These are phyloP conservation scores for Cladosporium phlei DNA, from an alignment of 2,329 filamentous ascomycete species.

Conservation along the genomic window DNA sequence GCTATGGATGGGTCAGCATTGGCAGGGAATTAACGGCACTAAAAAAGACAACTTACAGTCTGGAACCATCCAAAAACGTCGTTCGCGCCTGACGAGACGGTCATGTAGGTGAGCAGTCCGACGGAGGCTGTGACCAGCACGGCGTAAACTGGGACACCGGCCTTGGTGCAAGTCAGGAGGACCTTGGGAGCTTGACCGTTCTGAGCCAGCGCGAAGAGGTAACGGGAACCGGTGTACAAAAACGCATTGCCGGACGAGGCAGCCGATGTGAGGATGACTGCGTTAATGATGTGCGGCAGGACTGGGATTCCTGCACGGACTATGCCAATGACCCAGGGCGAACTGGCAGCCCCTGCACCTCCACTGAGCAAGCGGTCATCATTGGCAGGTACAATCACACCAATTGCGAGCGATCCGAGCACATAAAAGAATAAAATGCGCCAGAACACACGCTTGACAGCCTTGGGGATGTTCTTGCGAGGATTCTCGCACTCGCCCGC, in stretches of 20 bases:
- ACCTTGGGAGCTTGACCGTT: slow-evolving; percentile 59
- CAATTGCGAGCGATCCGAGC: slow-evolving; percentile 34
- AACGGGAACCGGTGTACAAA: slow-evolving; percentile 49
- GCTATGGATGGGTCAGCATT: too few species aligned
- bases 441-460: slow-evolving; percentile 21
- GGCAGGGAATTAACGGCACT: too few species aligned
- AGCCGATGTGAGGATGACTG: slow-evolving; percentile 61
- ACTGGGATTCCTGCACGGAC: slow-evolving; percentile 55
- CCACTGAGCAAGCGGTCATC: slow-evolving; percentile 28
- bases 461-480: slow-evolving; percentile 20
- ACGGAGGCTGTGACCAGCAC: slow-evolving; percentile 40
- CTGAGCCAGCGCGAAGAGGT: slow-evolving; percentile 52
- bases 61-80: slow-evolving; percentile 37
- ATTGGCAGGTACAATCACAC: slow-evolving; percentile 38
- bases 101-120: slow-evolving; percentile 39
- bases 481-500: slow-evolving; percentile 22
- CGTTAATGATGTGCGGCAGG: slow-evolving; percentile 63
- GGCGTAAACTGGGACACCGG: slow-evolving; percentile 48
- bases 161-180: slow-evolving; percentile 40
- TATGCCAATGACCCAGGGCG: slow-evolving; percentile 56
- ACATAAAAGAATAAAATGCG: slow-evolving; percentile 36
- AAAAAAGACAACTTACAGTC: too few species aligned
- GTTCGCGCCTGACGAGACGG: slow-evolving; percentile 22
- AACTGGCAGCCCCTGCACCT: slow-evolving; percentile 36
- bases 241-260: slow-evolving; percentile 54